phyloP scores from a whole-genome alignment of 176 grass and related monocot species.

The Zea luxurians region DNA sequence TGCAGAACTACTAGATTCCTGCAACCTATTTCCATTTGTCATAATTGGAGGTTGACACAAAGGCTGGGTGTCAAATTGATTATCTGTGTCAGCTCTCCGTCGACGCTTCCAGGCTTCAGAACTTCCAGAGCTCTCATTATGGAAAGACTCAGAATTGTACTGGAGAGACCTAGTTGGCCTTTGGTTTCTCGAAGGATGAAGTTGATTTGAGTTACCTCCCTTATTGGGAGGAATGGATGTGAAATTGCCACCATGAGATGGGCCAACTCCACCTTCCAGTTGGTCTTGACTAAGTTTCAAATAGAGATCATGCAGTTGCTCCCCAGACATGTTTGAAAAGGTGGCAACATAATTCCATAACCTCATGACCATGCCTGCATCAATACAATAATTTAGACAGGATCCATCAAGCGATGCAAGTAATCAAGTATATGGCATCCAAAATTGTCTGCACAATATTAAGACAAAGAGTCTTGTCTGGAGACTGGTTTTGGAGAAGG shows the following conservation, averaged over 20 bases:
- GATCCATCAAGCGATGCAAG: background rate
- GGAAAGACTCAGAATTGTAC: slow-evolving; percentile 53
- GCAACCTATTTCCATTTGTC: slow-evolving; percentile 67
- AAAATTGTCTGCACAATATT: background rate
- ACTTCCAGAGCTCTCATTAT: slow-evolving; percentile 63
- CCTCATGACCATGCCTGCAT: slow-evolving; percentile 82
- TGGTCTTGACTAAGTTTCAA: slow-evolving; percentile 89
- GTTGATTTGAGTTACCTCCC: slow-evolving; percentile 56
- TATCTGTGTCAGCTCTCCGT: slow-evolving; percentile 66
- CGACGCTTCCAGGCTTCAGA: slow-evolving; percentile 93
- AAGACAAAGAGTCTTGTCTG: background rate
- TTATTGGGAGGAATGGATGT: slow-evolving; percentile 37
- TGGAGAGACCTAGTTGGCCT: slow-evolving; percentile 71
- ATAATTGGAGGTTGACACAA: slow-evolving; percentile 48
- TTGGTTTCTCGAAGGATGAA: slow-evolving; percentile 62
- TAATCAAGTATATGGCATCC: background rate
- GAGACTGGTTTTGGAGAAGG: background rate
- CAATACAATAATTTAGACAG: slow-evolving; percentile 36
- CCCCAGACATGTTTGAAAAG: slow-evolving; percentile 92
- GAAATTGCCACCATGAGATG: slow-evolving; percentile 70
- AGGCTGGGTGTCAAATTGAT: slow-evolving; percentile 47
- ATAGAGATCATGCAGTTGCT: slow-evolving; percentile 79
- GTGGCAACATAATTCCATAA: slow-evolving; percentile 98
- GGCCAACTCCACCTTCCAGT: slow-evolving; percentile 70
- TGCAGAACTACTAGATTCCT: slow-evolving; percentile 71